Conservation (phyloP, 2,329 filamentous ascomycete species). For the Trichoderma oligosporum region DNA sequence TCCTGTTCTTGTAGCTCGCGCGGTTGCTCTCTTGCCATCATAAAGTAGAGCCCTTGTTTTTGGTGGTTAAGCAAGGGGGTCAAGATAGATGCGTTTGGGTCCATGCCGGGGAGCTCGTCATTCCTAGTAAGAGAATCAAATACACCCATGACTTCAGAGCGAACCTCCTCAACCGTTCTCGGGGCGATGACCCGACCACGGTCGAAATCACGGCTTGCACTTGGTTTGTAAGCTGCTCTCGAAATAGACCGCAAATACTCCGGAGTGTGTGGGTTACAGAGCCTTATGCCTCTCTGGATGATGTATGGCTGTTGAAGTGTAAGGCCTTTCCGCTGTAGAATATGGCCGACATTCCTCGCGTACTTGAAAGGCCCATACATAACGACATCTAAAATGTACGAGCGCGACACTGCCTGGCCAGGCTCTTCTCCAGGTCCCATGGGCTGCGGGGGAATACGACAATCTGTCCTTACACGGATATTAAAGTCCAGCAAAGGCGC, state of each 20-base stretch:
- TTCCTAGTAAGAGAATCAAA: conserved; percentile 79
- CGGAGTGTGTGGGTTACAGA: conserved; percentile 72
- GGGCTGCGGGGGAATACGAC: conserved; percentile 64
- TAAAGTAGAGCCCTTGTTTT: conserved; percentile 84
- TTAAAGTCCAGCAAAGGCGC: conserved; percentile 68
- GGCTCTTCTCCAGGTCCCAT: conserved; percentile 60
- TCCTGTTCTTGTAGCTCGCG: conserved; percentile 56
- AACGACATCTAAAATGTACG: conserved; percentile 65
- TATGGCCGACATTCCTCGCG: conserved; percentile 61
- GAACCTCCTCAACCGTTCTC: conserved; percentile 80
- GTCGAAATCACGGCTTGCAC: conserved; percentile 28
- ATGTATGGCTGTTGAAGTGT: conserved; percentile 64
- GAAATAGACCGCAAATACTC: conserved; percentile 43
- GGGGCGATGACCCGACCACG: conserved; percentile 30
- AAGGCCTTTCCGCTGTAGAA: conserved; percentile 60
- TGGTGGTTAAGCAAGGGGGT: conserved; percentile 78
- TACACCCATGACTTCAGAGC: conserved; percentile 76
- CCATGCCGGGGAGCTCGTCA: conserved; percentile 71
- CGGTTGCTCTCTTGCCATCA: conserved; percentile 71
- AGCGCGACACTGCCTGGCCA: conserved; percentile 58
- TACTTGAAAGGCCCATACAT: conserved; percentile 72
- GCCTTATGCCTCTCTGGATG: conserved; percentile 63
- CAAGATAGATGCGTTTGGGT: conserved; percentile 58
- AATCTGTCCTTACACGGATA: conserved; percentile 64
- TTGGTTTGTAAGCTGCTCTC: conserved; percentile 25